Evolutionary conservation across 108 stramenopile genomes (phyloP).

Genomic region (Schizochytrium sp.): DNA sequence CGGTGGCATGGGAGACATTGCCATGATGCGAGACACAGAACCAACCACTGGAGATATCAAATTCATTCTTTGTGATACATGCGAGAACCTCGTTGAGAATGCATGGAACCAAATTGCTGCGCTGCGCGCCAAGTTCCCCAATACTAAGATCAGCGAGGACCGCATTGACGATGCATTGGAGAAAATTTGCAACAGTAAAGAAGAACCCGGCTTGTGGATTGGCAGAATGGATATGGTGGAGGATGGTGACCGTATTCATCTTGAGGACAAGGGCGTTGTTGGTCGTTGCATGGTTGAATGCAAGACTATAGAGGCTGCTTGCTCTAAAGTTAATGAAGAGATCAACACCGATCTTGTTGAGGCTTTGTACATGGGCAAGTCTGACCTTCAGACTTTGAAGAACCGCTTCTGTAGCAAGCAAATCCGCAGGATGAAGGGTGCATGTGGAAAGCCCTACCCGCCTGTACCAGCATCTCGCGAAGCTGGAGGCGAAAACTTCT

Average conservation of each 20-base stretch:
- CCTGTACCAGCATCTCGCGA: slow-evolving; percentile 15
- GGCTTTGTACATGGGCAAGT: not conserved
- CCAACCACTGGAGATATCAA: slow-evolving; percentile 21
- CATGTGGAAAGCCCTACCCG: slow-evolving; percentile 56
- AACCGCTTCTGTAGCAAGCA: not conserved
- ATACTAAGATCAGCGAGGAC: slow-evolving; percentile 59
- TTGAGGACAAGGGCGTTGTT: slow-evolving; percentile 17
- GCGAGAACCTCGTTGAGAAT: slow-evolving; percentile 56
- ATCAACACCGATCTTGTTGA: slow-evolving; percentile 47
- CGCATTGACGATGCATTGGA: slow-evolving; percentile 44
- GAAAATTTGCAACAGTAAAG: slow-evolving; percentile 20
- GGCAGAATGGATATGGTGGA: slow-evolving; percentile 33
- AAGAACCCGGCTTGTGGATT: slow-evolving; percentile 22
- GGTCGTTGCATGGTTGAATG: slow-evolving; percentile 42
- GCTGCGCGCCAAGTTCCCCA: slow-evolving; percentile 55
- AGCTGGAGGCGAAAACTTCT: not conserved
- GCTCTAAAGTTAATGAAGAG: slow-evolving; percentile 28
- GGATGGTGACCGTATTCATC: not conserved
- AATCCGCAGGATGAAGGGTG: slow-evolving; percentile 25
- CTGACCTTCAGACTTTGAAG: not conserved
- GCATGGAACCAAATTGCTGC: slow-evolving; percentile 8
- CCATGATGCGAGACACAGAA: slow-evolving; percentile 10
- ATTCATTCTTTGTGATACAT: slow-evolving; percentile 17
- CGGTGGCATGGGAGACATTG: slow-evolving; percentile 60
- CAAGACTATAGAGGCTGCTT: slow-evolving; percentile 46